Evolutionary conservation across 495 filamentous ascomycete species (phyloP).

Genomic region (Achaetomiella virescens): DNA sequence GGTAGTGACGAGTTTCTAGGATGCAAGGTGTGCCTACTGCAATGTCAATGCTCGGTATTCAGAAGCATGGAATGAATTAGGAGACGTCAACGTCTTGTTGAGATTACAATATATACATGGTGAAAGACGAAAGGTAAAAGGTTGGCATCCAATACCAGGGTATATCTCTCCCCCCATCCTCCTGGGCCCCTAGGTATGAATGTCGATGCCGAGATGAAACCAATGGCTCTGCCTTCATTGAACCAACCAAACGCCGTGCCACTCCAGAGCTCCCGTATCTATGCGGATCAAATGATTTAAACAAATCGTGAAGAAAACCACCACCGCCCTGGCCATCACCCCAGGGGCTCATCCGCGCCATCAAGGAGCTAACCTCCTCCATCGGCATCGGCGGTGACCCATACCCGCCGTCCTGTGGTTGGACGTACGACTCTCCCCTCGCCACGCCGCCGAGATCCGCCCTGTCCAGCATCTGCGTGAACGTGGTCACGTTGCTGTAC

Average conservation of each 20-base stretch:
- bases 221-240: background rate
- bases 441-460: conserved; percentile 44
- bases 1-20: too few species aligned
- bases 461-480: conserved; percentile 58
- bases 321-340: too few species aligned
- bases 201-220: background rate
- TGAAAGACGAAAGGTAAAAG: background rate
- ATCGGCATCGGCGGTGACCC: background rate
- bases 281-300: background rate
- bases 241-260: background rate
- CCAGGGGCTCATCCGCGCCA: too few species aligned
- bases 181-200: background rate
- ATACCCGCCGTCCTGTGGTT: background rate
- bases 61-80: too few species aligned
- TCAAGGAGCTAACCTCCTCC: background rate
- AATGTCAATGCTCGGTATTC: too few species aligned
- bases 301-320: background rate
- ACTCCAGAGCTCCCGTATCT: background rate
- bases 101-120: too few species aligned
- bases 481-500: conserved; percentile 47
- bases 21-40: too few species aligned
- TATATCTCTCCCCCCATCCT: background rate
- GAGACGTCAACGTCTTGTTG: too few species aligned
- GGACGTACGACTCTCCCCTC: conserved; percentile 37
- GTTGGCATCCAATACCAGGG: conserved; percentile 1